Conservation (phyloP, 208 protist species). For the Perkinsela sp. region DNA sequence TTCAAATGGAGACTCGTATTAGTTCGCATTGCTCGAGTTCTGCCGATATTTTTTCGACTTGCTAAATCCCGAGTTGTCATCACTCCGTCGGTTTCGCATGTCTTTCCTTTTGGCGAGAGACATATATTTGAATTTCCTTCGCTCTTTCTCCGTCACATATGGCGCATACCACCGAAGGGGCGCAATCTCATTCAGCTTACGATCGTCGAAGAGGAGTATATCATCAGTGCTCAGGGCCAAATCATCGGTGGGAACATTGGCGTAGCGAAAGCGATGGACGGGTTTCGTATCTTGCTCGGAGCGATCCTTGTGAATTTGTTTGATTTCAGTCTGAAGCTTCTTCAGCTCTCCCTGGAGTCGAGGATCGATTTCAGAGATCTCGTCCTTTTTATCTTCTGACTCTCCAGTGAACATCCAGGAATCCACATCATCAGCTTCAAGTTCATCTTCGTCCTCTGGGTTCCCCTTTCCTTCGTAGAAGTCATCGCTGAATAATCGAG, state of each 20-base stretch:
- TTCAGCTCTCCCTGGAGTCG: not conserved
- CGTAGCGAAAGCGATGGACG: constrained; percentile 28
- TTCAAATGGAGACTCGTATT: too few species aligned
- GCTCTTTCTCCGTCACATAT: constrained; percentile 14
- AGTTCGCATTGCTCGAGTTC: too few species aligned
- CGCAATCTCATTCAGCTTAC: constrained; percentile 63
- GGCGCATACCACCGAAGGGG: constrained; percentile 68
- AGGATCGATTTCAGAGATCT: not conserved
- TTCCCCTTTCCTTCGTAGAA: not conserved
- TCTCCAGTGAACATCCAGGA: not conserved
- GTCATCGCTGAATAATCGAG: not conserved
- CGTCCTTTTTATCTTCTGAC: not conserved
- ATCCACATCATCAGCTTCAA: not conserved
- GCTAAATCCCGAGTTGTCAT: too few species aligned
- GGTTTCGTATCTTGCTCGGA: not conserved
- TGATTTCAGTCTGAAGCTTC: not conserved
- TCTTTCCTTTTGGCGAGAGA: not conserved
- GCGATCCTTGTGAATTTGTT: not conserved
- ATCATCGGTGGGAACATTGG: constrained; percentile 34
- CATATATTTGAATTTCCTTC: not conserved
- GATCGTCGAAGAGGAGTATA: constrained; percentile 50
- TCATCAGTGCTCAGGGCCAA: constrained; percentile 49
- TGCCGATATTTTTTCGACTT: too few species aligned
- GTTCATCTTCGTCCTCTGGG: not conserved
- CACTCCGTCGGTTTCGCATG: too few species aligned